These are phyloP conservation scores for Penicillium sp. DNA, from an alignment of 2,329 filamentous ascomycete genomes.

Conservation along the genomic window DNA sequence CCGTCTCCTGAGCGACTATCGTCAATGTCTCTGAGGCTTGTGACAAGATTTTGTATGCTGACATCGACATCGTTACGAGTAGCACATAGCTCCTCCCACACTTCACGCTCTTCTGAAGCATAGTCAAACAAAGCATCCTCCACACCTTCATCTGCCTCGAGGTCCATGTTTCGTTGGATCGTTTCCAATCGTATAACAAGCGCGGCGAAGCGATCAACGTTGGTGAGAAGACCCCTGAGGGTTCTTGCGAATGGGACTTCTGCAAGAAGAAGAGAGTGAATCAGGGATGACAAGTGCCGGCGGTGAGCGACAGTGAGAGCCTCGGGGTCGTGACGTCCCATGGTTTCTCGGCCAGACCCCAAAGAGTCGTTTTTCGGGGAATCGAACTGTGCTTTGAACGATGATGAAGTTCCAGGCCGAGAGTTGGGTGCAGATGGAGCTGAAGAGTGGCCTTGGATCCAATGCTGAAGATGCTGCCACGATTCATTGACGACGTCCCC, in stretches of 20 bases:
- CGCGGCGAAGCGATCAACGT: constrained; percentile 79
- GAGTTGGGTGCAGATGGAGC: constrained; percentile 31
- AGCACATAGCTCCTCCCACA: constrained; percentile 64
- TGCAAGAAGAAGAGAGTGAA: constrained; percentile 46
- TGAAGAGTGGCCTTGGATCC: constrained; percentile 60
- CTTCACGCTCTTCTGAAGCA: constrained; percentile 69
- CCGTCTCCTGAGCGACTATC: constrained; percentile 49
- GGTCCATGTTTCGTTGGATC: constrained; percentile 75
- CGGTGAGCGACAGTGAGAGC: constrained; percentile 78
- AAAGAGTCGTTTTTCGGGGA: constrained; percentile 12
- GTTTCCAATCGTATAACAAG: constrained; percentile 73
- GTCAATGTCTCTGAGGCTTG: constrained; percentile 63
- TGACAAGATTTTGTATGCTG: constrained; percentile 64
- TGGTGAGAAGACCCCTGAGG: constrained; percentile 40
- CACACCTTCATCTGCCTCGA: constrained; percentile 79
- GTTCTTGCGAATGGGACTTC: constrained; percentile 42
- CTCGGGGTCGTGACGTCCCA: constrained; percentile 73
- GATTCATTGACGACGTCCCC: constrained; percentile 81
- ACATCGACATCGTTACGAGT: constrained; percentile 66
- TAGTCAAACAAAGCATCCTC: constrained; percentile 74
- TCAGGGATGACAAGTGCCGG: constrained; percentile 69
- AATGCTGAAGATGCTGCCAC: constrained; percentile 76
- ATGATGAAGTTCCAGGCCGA: constrained; percentile 41
- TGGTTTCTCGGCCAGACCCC: constrained; percentile 17
- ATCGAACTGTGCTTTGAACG: constrained; percentile 21